Base-by-base conservation (phyloP, 1,139 yeast genomes). In the Scheffersomyces cryptocercus region DNA sequence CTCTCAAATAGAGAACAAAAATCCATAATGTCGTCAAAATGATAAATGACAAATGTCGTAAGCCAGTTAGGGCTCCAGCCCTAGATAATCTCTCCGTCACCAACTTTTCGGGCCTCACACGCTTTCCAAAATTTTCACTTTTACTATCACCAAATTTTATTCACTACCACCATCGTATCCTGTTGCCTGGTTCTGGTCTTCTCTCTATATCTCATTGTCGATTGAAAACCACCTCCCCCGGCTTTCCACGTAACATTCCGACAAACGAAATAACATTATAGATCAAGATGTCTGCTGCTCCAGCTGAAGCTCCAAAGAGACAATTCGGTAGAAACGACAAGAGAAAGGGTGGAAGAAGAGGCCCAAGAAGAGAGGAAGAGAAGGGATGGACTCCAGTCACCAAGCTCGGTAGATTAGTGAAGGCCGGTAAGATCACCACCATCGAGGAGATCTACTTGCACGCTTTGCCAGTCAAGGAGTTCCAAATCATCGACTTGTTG, bases 371-470 rank as follows among this genome's bases (percentile, higher is more conserved):
- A 64, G 84, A 80, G 62, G 97, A 91, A 79, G 98, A 93, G 84
- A 91, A 93, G 84, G 97, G 95, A 65, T 93, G 99, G 99, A 86
- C 85, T 67, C 99, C 99, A 80, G 99, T 93, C 73, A 93, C 99
- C 93, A 95, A 93, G 85, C 89, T 93, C 74, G 99, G 99, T 80
- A 91, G 99, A 86, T 86, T 93, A 70, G 99, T 95, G 64, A 90
- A 90, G 84, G 96, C 98, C 67, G 97, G 97, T 77, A 93, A 93
- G 87, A 84, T 93, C 79, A 79, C 95, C 74, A 77, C 95, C 67
- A 80, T 95, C 67, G 99, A 93, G 82, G 97, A 95, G 82, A 89
- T 93, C 82, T 93, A 90, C 95, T 82, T 93, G 75, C 98, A 93
- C 93, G 86, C 99, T 70, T 84, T 95, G 70, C 98, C 99, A 73